Evolutionary conservation across 257 asterid species (phyloP), one percentile per base, ranked within the genome.

Genomic region (Ophiorrhiza pumila): DNA sequence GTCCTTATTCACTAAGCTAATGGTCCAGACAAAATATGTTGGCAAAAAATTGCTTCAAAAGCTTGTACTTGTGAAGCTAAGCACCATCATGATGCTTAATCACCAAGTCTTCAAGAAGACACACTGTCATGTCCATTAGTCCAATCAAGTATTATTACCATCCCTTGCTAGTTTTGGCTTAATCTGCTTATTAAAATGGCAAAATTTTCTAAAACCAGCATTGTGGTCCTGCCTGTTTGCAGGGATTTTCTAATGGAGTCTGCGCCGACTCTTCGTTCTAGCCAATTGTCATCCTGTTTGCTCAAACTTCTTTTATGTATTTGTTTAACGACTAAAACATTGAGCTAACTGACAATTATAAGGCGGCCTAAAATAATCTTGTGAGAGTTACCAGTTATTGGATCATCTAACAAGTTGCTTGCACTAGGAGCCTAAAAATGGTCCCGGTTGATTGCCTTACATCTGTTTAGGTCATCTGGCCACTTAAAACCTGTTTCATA

Each of bases 221-320:
- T 13, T 43, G 71, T 63, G 71, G 77, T 62, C 77, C 71, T 47
- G 41, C 25, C 49, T 55, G 4, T 41, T 34, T 61, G n/a, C 49
- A 52, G 14, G 7, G 22, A 35, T 69, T 52, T 69, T n/a, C 50
- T 34, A 41, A 47, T 35, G 18, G 13, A 70, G 35, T 46, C 39
- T 1, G 50, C 6, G 5, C 66, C 71, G n/a, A 3, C 71, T 34
- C 22, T 27, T 12, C 29, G 41, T 39, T 74, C 66, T 32, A 59
- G 39, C 64, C 64, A 68, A 32, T 68, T 11, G 11, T 49, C 27
- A 1, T 53, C 50, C 25, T 15, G 52, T 53, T 39, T 23, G 5
- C 43, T 27, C 52, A 69, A 50, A 13, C 42, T 37, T 23, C 34
- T 70, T 17, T 70, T 17, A 37, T 15, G 50, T 55, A 25, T 49